These are phyloP conservation scores for Aspergillus egyptiacus DNA, from an alignment of 495 filamentous ascomycete species.

Conservation along the genomic window DNA sequence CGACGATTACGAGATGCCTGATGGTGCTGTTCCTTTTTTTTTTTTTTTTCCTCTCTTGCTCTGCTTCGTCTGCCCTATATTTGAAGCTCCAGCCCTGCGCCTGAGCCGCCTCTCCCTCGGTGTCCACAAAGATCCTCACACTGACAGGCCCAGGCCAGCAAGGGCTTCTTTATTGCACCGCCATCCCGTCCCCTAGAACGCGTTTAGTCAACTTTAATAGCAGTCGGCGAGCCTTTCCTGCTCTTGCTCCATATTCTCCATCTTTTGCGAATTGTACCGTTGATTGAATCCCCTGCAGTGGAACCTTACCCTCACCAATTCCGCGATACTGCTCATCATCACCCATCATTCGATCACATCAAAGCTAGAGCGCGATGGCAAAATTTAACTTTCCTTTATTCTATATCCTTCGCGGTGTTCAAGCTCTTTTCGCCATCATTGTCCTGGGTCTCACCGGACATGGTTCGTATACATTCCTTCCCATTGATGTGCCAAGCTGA, in stretches of 20 bases:
- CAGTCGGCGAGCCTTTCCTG: no score
- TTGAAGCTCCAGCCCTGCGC: conserved; percentile 10
- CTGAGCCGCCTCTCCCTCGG: not conserved
- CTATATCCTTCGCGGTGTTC: conserved; percentile 57
- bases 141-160: no score
- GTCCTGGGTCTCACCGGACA: conserved; percentile 68
- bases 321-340: not conserved
- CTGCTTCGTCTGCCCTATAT: conserved; percentile 5
- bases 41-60: no score
- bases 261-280: not conserved
- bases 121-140: not conserved
- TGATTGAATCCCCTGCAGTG: not conserved
- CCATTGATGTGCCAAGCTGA: not conserved
- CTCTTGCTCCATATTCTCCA: no score
- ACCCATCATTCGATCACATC: not conserved
- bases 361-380: not conserved
- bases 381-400: conserved; percentile 37
- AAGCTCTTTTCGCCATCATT: conserved; percentile 61
- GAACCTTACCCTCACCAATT: not conserved
- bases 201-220: no score
- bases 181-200: not conserved
- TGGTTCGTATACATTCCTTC: conserved; percentile 44
- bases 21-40: conserved; percentile 1
- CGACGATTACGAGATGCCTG: not conserved
- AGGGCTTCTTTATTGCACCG: not conserved